Conservation (phyloP, 371 early-diverging fungal species). For the Globomyces sp. region DNA sequence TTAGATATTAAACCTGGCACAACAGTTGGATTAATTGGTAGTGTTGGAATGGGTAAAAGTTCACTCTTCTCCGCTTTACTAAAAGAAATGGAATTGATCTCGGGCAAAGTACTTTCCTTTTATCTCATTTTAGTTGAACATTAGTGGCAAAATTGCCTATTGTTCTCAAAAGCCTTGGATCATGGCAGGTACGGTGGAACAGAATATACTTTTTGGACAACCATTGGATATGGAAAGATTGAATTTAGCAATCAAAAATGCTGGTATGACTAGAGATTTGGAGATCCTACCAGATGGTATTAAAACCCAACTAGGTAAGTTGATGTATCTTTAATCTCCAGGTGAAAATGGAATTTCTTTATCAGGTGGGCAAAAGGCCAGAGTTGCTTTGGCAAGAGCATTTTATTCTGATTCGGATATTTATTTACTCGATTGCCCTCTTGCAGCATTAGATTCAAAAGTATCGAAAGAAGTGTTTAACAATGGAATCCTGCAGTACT, state of each 20-base stretch:
- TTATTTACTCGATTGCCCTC: conserved; percentile 55
- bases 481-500: conserved; percentile 10
- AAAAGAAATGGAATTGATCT: conserved; percentile 4
- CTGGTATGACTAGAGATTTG: conserved; percentile 32
- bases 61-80: conserved; percentile 28
- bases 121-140: background rate
- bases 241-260: background rate
- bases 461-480: conserved; percentile 39
- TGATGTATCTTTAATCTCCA: too few species aligned
- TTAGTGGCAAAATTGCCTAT: conserved; percentile 37
- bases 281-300: conserved; percentile 56
- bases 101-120: conserved; percentile 34
- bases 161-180: conserved; percentile 51
- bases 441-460: conserved; percentile 43
- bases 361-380: conserved; percentile 48
- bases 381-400: conserved; percentile 40
- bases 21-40: conserved; percentile 22
- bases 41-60: conserved; percentile 38
- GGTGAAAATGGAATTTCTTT: conserved; percentile 62
- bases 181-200: conserved; percentile 44
- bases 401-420: conserved; percentile 56
- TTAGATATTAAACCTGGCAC: conserved; percentile 19
- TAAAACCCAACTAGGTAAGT: conserved; percentile 66
- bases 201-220: conserved; percentile 42
- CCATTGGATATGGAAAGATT: background rate